Evolutionary conservation across 345 rosid genomes (phyloP), one percentile per base, ranked within the genome.

Genomic region (Ceriops decandra): DNA sequence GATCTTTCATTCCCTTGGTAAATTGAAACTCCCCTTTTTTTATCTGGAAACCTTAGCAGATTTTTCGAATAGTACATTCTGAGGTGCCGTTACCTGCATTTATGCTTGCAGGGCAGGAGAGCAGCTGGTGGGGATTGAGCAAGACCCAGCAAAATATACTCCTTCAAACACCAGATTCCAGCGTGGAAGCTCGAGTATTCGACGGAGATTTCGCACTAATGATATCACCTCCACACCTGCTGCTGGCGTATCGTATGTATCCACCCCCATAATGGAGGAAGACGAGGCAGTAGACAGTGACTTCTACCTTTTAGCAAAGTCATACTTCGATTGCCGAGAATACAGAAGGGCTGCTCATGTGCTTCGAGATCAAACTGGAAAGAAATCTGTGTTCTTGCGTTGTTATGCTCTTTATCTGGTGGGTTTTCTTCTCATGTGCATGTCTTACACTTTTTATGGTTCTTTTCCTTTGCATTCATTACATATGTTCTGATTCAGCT

Each of bases 131-230:
- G 97, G 92, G 72, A 90, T 95, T 11, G 97, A 91, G 81, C 93
- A 85, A 66, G 99, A 95, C 81, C 93, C 91, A 0, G 85, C 91
- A 22, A 90, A 90, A 77, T 91, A 80, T 72, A 91, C 98, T 16
- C 96, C 99, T 63, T 76, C 98, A 5, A 95, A 95, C 80, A 95
- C 98, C 13, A 79, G 99, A 69, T 95, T 95, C 79, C 98, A 95
- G 79, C 87, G 96, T 62, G 99, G 98, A 79, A 95, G 96, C 84
- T 91, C 98, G 5, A 95, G 99, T 77, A 91, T 91, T 49, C 81
- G 93, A 7, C 68, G 98, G 76, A 83, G 97, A 64, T 95, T 87
- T 69, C 82, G 93, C 61, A 90, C 98, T 60, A 87, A 75, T 69
- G 98, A 95, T 64, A 70, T 88, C 65, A 78, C 79, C 52, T 85